phyloP scores from a whole-genome alignment of 1,284 basidiomycete species.

The Inonotus obliquus region DNA sequence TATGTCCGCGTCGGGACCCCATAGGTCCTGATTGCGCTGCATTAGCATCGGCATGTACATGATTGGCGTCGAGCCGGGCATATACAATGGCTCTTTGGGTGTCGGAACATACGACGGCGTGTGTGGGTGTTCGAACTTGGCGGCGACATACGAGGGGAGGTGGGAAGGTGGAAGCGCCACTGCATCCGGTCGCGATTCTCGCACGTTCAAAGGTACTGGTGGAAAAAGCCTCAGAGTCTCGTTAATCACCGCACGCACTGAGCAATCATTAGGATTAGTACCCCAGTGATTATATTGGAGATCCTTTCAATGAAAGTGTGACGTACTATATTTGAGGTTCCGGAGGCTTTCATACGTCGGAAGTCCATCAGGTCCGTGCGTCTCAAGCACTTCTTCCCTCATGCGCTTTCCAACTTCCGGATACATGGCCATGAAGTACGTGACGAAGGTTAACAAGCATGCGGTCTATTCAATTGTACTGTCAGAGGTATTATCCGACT shows the following conservation, averaged over 20 bases:
- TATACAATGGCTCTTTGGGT: constrained; percentile 41
- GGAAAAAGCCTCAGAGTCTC: constrained; percentile 71
- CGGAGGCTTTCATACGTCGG: constrained; percentile 53
- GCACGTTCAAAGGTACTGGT: constrained; percentile 62
- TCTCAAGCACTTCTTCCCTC: constrained; percentile 54
- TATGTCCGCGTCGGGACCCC: constrained; percentile 63
- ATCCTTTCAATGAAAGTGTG: not conserved
- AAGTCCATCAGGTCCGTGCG: constrained; percentile 41
- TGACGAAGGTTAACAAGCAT: constrained; percentile 54
- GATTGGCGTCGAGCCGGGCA: constrained; percentile 54
- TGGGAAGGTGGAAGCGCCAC: constrained; percentile 51
- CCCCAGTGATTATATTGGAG: constrained; percentile 1
- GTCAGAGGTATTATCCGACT: not conserved
- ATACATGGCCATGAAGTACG: constrained; percentile 61
- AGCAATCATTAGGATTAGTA: constrained; percentile 4
- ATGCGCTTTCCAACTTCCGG: constrained; percentile 49
- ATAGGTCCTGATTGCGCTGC: constrained; percentile 55
- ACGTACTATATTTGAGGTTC: constrained; percentile 58
- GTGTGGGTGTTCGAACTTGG: constrained; percentile 12
- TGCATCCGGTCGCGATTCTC: constrained; percentile 46
- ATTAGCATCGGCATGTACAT: constrained; percentile 54
- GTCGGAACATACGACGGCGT: constrained; percentile 23
- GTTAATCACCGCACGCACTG: constrained; percentile 69
- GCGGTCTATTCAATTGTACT: constrained; percentile 42
- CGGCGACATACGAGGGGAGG: constrained; percentile 32